phyloP scores from a whole-genome alignment of 768 basidiomycete species.

The Pisolithus marmoratus region DNA sequence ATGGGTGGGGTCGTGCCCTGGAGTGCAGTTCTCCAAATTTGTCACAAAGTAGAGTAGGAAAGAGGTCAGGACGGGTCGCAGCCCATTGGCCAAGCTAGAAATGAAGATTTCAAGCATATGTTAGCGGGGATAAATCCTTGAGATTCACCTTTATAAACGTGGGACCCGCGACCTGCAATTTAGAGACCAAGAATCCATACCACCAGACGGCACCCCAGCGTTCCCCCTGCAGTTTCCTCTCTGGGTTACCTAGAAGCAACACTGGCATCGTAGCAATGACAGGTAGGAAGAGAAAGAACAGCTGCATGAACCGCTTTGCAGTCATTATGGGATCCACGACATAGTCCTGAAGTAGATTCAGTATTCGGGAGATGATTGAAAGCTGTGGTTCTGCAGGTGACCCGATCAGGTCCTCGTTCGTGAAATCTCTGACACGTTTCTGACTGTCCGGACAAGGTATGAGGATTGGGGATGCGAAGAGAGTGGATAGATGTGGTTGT shows the following conservation, averaged over 20 bases:
- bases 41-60: constrained; percentile 81
- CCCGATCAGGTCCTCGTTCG: constrained; percentile 37
- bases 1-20: constrained; percentile 72
- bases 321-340: constrained; percentile 87
- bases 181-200: constrained; percentile 82
- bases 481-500: constrained; percentile 36
- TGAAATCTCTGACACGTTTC: constrained; percentile 13
- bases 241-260: constrained; percentile 62
- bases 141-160: constrained; percentile 87
- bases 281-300: constrained; percentile 81
- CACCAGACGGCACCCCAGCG: constrained; percentile 96
- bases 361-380: constrained; percentile 40
- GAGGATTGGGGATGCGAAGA: constrained; percentile 47
- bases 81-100: constrained; percentile 95
- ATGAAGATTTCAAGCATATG: constrained; percentile 6
- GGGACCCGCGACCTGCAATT: constrained; percentile 94
- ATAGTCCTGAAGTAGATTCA: constrained; percentile 43
- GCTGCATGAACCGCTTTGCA: constrained; percentile 72
- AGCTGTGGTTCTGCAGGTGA: constrained; percentile 65
- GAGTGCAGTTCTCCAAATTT: constrained; percentile 86
- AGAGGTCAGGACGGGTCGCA: constrained; percentile 89
- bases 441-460: constrained; percentile 35
- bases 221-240: constrained; percentile 58
- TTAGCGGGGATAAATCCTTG: background rate
- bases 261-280: constrained; percentile 82